phyloP scores from a whole-genome alignment of 2,329 filamentous ascomycete genomes.

The Penicillium capsulatum region DNA sequence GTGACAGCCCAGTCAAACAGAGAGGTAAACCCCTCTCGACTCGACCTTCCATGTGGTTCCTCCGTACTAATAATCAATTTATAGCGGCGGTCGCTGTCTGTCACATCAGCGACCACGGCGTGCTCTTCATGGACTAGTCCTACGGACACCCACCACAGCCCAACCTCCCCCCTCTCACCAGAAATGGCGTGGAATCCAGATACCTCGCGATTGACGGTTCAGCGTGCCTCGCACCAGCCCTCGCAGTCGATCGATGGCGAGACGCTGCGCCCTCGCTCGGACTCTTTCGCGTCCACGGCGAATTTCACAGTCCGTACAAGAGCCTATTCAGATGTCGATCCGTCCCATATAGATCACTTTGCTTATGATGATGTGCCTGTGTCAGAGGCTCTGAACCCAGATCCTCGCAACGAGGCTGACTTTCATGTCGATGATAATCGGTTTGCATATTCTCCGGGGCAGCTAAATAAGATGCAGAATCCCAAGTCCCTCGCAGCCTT shows the following conservation, averaged over 20 bases:
- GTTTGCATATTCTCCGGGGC: conserved; percentile 74
- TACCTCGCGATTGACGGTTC: conserved; percentile 24
- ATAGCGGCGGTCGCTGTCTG: conserved; percentile 18
- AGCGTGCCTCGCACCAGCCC: conserved; percentile 28
- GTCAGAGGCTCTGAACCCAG: conserved; percentile 65
- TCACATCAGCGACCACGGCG: conserved; percentile 12
- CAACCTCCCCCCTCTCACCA: conserved; percentile 17
- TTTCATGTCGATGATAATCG: conserved; percentile 74
- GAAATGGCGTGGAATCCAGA: conserved; percentile 25
- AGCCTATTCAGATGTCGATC: conserved; percentile 30
- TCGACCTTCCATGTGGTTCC: conserved; percentile 1
- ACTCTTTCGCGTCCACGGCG: conserved; percentile 38
- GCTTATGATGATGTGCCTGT: conserved; percentile 38
- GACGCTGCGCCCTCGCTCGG: conserved; percentile 42
- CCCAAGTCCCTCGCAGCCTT: conserved; percentile 83
- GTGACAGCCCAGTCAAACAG: conserved; percentile 15
- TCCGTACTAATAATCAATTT: conserved; percentile 3
- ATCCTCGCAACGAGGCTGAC: conserved; percentile 69
- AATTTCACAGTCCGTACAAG: conserved; percentile 34
- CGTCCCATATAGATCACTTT: conserved; percentile 15
- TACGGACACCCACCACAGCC: conserved; percentile 19
- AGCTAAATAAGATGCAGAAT: conserved; percentile 82
- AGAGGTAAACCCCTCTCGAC: conserved; percentile 13
- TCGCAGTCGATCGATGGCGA: conserved; percentile 41
- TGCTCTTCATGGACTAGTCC: conserved; percentile 20